Evolutionary conservation across 441 rosid genomes (phyloP).

Genomic region (Euphorbia celastroides): DNA sequence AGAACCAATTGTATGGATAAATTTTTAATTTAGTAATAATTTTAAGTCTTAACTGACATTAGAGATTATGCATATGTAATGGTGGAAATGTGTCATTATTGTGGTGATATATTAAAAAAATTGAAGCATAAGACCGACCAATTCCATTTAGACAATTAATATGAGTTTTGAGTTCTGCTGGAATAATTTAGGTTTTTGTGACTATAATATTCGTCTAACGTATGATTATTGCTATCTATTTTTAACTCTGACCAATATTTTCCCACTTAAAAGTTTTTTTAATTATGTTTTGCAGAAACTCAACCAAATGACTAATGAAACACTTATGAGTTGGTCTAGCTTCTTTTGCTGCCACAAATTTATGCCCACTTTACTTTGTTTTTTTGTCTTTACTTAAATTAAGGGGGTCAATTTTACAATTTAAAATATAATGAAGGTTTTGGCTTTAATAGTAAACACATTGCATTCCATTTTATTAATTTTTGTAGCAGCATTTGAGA

Average conservation of each 20-base stretch:
- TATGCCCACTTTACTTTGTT: conserved; percentile 7
- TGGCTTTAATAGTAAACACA: background rate
- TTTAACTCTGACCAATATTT: too few species aligned
- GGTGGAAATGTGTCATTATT: background rate
- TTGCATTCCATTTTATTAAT: too few species aligned
- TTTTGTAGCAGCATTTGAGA: background rate
- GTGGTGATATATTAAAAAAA: too few species aligned
- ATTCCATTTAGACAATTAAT: background rate
- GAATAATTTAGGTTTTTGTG: too few species aligned
- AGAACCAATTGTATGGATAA: too few species aligned
- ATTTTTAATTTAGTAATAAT: too few species aligned
- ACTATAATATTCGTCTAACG: too few species aligned
- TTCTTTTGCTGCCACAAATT: background rate
- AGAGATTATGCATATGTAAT: background rate
- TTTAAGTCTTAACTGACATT: background rate
- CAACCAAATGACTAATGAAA: background rate
- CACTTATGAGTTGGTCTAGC: background rate
- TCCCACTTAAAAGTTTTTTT: too few species aligned
- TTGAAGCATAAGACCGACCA: background rate
- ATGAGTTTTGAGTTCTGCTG: background rate
- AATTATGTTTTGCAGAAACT: background rate
- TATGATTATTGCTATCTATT: too few species aligned
- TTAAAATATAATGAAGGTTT: background rate
- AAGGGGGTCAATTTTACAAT: background rate
- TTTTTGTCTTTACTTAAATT: background rate